Evolutionary conservation across 169 alveolate species (phyloP).

Genomic region (Plasmodium malariae): DNA sequence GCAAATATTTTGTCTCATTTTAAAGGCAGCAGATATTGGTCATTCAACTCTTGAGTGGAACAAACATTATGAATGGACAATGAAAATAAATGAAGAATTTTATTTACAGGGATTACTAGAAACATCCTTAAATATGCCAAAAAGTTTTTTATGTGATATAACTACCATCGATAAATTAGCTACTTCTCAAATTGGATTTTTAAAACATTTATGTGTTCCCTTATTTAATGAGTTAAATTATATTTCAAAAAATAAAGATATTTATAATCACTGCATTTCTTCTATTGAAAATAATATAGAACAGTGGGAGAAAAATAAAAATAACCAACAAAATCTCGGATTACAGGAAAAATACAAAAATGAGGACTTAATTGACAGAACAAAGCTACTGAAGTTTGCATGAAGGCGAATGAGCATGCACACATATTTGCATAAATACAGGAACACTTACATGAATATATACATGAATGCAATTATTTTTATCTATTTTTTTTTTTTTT

Average conservation of each 20-base stretch:
- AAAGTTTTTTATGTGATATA: constrained; percentile 81
- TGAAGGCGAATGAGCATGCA: not conserved
- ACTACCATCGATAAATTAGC: constrained; percentile 80
- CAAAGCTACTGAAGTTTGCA: constrained; percentile 33
- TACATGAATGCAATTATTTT: not conserved
- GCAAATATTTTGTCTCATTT: constrained; percentile 87
- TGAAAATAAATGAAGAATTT: constrained; percentile 92
- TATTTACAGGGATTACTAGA: constrained; percentile 92
- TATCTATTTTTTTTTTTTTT: not conserved
- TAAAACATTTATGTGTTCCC: constrained; percentile 76
- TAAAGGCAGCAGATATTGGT: constrained; percentile 95
- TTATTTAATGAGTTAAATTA: constrained; percentile 44
- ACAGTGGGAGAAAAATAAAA: constrained; percentile 42
- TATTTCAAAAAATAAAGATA: constrained; percentile 38
- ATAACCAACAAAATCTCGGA: constrained; percentile 36
- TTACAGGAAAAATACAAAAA: constrained; percentile 46
- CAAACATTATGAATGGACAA: constrained; percentile 92
- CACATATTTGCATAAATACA: not conserved
- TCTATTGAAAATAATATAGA: constrained; percentile 72
- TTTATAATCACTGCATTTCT: constrained; percentile 48
- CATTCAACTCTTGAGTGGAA: constrained; percentile 92
- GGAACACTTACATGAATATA: not conserved
- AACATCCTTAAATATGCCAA: constrained; percentile 79
- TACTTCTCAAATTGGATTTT: constrained; percentile 81
- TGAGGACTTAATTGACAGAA: constrained; percentile 23